Evolutionary conservation across 164 flowering plant species (phyloP).

Genomic region (grape (Vitis vinifera)): DNA sequence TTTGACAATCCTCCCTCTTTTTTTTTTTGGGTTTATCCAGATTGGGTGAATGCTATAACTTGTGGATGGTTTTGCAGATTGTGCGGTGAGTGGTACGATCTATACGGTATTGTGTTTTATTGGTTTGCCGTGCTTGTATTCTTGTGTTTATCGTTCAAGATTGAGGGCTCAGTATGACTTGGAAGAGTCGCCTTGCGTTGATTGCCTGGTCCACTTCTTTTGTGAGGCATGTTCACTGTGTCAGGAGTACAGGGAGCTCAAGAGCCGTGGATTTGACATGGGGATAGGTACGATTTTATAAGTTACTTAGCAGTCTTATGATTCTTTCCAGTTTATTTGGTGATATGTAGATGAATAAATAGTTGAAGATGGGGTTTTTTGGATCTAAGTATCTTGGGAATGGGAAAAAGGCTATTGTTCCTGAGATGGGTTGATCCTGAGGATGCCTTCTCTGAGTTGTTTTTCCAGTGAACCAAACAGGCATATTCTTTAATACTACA

Average conservation of each 20-base stretch:
- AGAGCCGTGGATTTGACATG: conserved; percentile 44
- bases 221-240: conserved; percentile 51
- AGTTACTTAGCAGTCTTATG: background rate
- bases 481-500: too few relatives aligned
- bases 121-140: conserved; percentile 40
- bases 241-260: conserved; percentile 51
- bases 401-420: too few relatives aligned
- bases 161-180: conserved; percentile 41
- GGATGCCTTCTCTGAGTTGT: too few relatives aligned
- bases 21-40: too few relatives aligned
- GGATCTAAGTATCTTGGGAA: too few relatives aligned
- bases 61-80: conserved; percentile 23
- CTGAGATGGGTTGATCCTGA: too few relatives aligned
- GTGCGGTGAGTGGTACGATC: conserved; percentile 30
- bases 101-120: conserved; percentile 31
- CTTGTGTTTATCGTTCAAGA: conserved; percentile 48
- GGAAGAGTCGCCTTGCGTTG: conserved; percentile 41
- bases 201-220: conserved; percentile 45
- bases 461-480: too few relatives aligned
- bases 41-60: background rate
- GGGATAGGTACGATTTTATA: conserved; percentile 29
- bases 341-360: too few relatives aligned
- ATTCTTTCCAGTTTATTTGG: too few relatives aligned
- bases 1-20: too few relatives aligned
- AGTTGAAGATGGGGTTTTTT: too few relatives aligned